phyloP scores from a whole-genome alignment of 805 yeast genomes.

The Ogataea pignaliae region DNA sequence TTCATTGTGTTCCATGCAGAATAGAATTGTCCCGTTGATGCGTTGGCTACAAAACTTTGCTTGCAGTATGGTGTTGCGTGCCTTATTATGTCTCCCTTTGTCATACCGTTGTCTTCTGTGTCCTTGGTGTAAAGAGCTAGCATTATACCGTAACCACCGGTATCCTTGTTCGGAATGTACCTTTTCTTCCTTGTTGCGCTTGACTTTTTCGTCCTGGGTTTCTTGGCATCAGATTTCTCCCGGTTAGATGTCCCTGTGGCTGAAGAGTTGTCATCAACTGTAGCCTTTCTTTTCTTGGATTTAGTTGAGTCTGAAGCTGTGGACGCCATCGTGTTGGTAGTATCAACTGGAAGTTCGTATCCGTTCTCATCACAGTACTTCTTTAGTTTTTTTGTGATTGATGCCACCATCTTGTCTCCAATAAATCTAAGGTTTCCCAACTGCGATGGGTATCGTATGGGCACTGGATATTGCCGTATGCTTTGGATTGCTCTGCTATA shows the following conservation, averaged over 20 bases:
- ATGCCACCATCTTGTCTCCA: conserved; percentile 64
- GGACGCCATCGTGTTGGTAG: no score
- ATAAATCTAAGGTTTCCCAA: conserved; percentile 57
- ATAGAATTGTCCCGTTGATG: conserved; percentile 57
- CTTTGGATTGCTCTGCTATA: conserved; percentile 55
- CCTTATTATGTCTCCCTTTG: conserved; percentile 53
- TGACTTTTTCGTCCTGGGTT: conserved; percentile 8
- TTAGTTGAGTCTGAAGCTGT: background rate
- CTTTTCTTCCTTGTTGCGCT: conserved; percentile 16
- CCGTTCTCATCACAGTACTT: conserved; percentile 56
- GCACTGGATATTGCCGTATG: conserved; percentile 39
- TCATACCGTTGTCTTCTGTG: conserved; percentile 48
- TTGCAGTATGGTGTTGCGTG: conserved; percentile 54
- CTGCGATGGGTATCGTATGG: conserved; percentile 52
- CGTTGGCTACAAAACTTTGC: conserved; percentile 53
- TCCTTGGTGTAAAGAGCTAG: conserved; percentile 53
- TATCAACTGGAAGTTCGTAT: conserved; percentile 36
- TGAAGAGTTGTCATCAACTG: background rate
- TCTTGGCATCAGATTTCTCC: background rate
- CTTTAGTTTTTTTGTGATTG: conserved; percentile 42
- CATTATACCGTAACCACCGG: conserved; percentile 84
- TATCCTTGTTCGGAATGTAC: conserved; percentile 68
- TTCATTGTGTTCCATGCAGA: conserved; percentile 76
- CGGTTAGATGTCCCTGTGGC: background rate
- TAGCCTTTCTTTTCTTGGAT: background rate